Percentiles rank a stretch among this genome's conserved stretches.
Conservation (phyloP, 768 basidiomycete species). For the Russula ochroleuca region DNA sequence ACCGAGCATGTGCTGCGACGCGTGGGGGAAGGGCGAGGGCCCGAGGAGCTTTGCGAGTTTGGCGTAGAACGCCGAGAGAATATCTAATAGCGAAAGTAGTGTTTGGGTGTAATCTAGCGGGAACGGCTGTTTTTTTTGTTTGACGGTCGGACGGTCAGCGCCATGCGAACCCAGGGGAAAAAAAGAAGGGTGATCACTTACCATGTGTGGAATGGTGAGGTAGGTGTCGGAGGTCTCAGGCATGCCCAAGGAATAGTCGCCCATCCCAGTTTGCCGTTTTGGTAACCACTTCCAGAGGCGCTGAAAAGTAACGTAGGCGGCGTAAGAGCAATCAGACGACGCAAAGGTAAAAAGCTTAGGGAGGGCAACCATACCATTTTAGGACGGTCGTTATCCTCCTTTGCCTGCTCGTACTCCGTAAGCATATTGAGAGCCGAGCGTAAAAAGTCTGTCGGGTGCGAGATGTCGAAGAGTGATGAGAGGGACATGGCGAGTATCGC, state of each 20-base stretch:
- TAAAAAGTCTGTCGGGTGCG: constrained; percentile 74
- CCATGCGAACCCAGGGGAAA: neutral
- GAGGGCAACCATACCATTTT: constrained; percentile 51
- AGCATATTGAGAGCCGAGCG: constrained; percentile 67
- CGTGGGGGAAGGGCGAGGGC: constrained; percentile 68
- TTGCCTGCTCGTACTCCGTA: constrained; percentile 73
- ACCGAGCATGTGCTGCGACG: constrained; percentile 70
- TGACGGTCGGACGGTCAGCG: neutral
- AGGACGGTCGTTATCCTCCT: constrained; percentile 66
- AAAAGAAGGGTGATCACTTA: constrained; percentile 37
- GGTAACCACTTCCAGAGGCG: constrained; percentile 52
- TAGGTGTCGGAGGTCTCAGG: constrained; percentile 65
- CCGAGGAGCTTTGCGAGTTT: constrained; percentile 81
- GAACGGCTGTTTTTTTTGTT: constrained; percentile 58
- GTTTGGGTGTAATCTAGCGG: constrained; percentile 86
- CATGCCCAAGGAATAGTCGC: constrained; percentile 59
- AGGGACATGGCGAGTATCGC: constrained; percentile 85
- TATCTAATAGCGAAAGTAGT: constrained; percentile 81
- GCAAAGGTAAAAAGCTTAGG: constrained; percentile 13
- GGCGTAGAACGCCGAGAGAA: constrained; percentile 85
- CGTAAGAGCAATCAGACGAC: neutral
- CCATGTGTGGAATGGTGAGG: constrained; percentile 70
- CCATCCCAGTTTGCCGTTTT: constrained; percentile 52
- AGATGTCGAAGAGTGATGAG: constrained; percentile 74
- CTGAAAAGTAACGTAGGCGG: constrained; percentile 33